Percentiles rank a stretch among this genome's conserved stretches.
Evolutionary conservation across 1,284 basidiomycete species (phyloP).

Genomic region (Fomitopsis schrenkii): DNA sequence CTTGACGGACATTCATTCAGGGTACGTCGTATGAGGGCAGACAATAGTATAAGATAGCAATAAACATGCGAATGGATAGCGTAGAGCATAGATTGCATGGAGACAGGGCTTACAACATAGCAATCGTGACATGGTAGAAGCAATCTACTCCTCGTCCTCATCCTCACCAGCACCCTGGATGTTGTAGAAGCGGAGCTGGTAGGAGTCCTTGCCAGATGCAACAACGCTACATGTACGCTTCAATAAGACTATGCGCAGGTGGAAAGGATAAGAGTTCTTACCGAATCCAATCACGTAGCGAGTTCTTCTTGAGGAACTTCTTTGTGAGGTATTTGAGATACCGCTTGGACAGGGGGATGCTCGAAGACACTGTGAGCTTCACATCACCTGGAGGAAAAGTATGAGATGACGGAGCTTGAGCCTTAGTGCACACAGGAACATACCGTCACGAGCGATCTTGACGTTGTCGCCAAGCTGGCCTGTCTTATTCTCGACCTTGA

Average conservation of each 20-base stretch:
- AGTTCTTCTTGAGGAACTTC: slow-evolving; percentile 94
- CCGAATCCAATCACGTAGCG: slow-evolving; percentile 84
- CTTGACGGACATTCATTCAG: no score
- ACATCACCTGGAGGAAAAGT: slow-evolving; percentile 47
- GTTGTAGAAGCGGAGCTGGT: slow-evolving; percentile 93
- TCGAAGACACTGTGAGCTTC: slow-evolving; percentile 79
- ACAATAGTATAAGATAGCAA: background rate
- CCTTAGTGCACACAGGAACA: slow-evolving; percentile 22
- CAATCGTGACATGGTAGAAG: slow-evolving; percentile 5
- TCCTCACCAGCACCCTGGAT: slow-evolving; percentile 52
- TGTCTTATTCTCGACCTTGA: slow-evolving; percentile 80
- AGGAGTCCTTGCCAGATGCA: slow-evolving; percentile 85
- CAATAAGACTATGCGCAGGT: background rate
- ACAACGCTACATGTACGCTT: slow-evolving; percentile 55
- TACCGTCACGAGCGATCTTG: slow-evolving; percentile 81
- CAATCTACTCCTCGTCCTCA: slow-evolving; percentile 23
- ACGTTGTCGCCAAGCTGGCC: slow-evolving; percentile 87
- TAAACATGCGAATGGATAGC: background rate
- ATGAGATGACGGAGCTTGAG: background rate
- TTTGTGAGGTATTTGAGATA: slow-evolving; percentile 94
- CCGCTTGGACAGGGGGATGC: slow-evolving; percentile 86
- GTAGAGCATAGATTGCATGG: slow-evolving; percentile 10
- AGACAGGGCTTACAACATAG: slow-evolving; percentile 11
- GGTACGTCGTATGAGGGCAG: background rate
- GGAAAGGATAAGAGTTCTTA: slow-evolving; percentile 22